Evolutionary conservation across 225 moss, liverwort and hornwort genomes (phyloP).

Genomic region (Sphagnum contortum): DNA sequence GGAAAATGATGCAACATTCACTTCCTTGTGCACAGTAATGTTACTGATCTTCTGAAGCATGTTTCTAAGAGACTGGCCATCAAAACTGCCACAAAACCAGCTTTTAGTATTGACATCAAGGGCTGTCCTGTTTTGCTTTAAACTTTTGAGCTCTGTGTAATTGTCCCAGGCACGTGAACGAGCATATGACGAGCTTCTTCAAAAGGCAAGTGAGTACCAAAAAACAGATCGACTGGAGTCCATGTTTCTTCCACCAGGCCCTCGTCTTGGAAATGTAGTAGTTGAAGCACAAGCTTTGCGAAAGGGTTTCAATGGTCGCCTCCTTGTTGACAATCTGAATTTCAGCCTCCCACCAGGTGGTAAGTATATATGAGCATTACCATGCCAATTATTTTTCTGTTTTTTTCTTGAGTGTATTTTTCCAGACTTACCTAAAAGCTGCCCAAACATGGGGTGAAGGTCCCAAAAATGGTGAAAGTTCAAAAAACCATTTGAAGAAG

Average conservation of each 20-base stretch:
- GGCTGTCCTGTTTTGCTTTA: too few species aligned
- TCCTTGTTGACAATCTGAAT: constrained; percentile 67
- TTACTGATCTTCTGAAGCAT: too few species aligned
- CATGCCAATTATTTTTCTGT: not conserved
- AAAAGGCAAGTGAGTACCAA: constrained; percentile 84
- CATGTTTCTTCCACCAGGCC: constrained; percentile 94
- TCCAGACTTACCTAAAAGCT: too few species aligned
- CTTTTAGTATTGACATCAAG: too few species aligned
- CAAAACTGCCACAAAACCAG: too few species aligned
- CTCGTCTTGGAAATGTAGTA: constrained; percentile 88
- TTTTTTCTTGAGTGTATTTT: not conserved
- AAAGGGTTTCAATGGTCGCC: constrained; percentile 78
- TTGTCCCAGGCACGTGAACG: constrained; percentile 71
- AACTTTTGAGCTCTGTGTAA: too few species aligned
- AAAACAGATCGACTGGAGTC: constrained; percentile 79
- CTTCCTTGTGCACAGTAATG: too few species aligned
- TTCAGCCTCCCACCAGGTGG: constrained; percentile 96
- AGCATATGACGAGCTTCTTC: constrained; percentile 77
- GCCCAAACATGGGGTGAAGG: too few species aligned
- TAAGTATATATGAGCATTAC: constrained; percentile 12
- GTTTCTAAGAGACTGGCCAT: too few species aligned
- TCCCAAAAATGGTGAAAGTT: too few species aligned
- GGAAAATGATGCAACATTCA: not conserved
- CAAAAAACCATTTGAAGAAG: too few species aligned
- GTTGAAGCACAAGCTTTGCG: constrained; percentile 87